These are phyloP conservation scores for Penicillium sp. DNA, from an alignment of 2,329 filamentous ascomycete species.

Conservation along the genomic window DNA sequence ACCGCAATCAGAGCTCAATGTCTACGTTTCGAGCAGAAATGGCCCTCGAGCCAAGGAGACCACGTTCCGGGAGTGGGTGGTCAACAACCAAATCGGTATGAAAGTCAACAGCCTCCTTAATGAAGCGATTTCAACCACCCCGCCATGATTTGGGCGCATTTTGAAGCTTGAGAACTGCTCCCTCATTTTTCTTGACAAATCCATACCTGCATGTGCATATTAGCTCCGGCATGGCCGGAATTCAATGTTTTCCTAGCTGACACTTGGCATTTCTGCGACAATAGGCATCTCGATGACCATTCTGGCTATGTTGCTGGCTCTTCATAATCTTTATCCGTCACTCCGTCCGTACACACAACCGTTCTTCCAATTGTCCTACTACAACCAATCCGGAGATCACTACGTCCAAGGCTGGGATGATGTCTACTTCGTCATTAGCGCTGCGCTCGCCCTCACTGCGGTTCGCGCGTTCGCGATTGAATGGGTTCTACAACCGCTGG, in stretches of 20 bases:
- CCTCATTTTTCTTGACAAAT: background rate
- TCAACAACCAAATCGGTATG: conserved; percentile 79
- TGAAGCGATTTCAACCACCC: background rate
- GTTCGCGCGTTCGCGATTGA: conserved; percentile 84
- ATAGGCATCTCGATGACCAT: conserved; percentile 83
- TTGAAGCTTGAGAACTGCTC: too few relatives aligned
- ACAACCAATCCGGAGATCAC: conserved; percentile 64
- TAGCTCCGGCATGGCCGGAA: conserved; percentile 8
- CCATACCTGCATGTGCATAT: background rate
- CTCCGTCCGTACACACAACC: conserved; percentile 77
- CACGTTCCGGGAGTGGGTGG: conserved; percentile 60
- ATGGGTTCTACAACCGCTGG: conserved; percentile 78
- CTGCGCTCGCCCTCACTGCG: conserved; percentile 82
- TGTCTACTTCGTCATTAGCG: conserved; percentile 72
- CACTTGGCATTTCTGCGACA: conserved; percentile 5
- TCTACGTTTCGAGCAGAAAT: conserved; percentile 37
- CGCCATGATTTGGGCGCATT: background rate
- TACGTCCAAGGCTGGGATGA: conserved; percentile 82
- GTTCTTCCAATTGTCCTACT: conserved; percentile 86
- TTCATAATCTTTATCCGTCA: conserved; percentile 79
- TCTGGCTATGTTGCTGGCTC: conserved; percentile 76
- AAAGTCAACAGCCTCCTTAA: conserved; percentile 15
- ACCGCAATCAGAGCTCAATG: conserved; percentile 40
- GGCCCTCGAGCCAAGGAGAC: conserved; percentile 37
- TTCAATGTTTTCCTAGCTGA: conserved; percentile 12